Evolutionary conservation across 176 grass and related monocot genomes (phyloP).

Genomic region (Bothriochloa decipiens): DNA sequence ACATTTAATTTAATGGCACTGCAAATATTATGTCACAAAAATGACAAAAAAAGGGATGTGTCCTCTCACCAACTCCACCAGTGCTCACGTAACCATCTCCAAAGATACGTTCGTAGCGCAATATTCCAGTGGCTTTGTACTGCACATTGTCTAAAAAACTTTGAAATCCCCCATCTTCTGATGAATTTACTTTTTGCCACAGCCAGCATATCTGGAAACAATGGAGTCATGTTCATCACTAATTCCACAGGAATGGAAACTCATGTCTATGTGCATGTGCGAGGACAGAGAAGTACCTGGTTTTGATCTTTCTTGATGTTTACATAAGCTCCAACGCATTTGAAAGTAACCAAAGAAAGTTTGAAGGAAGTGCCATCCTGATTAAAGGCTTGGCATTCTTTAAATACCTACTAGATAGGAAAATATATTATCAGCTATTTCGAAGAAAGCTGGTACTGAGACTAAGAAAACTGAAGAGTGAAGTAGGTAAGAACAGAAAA

Average conservation of each 20-base stretch:
- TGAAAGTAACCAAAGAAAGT: slow-evolving; percentile 77
- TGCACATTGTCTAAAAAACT: slow-evolving; percentile 95
- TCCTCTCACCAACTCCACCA: slow-evolving; percentile 78
- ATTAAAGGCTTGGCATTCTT: slow-evolving; percentile 72
- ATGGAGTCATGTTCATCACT: slow-evolving; percentile 4
- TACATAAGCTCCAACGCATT: slow-evolving; percentile 92
- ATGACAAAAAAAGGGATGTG: background rate
- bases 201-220: slow-evolving; percentile 83
- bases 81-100: slow-evolving; percentile 95
- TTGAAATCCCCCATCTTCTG: slow-evolving; percentile 80
- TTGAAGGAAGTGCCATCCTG: slow-evolving; percentile 70
- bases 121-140: slow-evolving; percentile 95
- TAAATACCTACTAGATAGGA: slow-evolving; percentile 68
- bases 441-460: background rate
- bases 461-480: slow-evolving; percentile 1
- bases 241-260: slow-evolving; percentile 16
- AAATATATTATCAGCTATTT: slow-evolving; percentile 6
- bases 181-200: slow-evolving; percentile 80
- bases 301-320: slow-evolving; percentile 98
- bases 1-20: slow-evolving; percentile 20
- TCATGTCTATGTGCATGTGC: slow-evolving; percentile 10
- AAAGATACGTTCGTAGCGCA: slow-evolving; percentile 90
- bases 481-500: background rate
- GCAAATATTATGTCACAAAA: slow-evolving; percentile 8
- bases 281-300: slow-evolving; percentile 56